Conservation (phyloP, 1,284 basidiomycete genomes). For the Hypsizygus ulmarius region DNA sequence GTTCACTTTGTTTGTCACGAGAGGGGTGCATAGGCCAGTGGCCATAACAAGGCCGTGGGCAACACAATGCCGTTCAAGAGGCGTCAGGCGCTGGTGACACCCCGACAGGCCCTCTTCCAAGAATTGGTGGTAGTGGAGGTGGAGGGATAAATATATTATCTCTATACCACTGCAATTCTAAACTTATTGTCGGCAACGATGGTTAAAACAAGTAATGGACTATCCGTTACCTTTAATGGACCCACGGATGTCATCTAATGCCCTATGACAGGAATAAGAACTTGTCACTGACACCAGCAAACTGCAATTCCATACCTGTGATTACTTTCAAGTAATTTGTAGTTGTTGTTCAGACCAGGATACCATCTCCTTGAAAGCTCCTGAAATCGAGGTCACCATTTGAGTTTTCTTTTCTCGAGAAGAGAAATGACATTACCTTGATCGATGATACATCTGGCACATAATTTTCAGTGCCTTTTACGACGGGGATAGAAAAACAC, state of each 20-base stretch:
- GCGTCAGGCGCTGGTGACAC: too few relatives aligned
- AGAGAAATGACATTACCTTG: conserved; percentile 48
- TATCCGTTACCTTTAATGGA: conserved; percentile 63
- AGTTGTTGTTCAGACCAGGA: conserved; percentile 34
- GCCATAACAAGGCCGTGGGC: too few relatives aligned
- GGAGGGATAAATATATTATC: conserved; percentile 50
- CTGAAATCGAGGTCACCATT: conserved; percentile 33
- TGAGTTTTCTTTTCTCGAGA: not conserved
- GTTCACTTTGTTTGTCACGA: too few relatives aligned
- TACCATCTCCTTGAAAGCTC: conserved; percentile 78
- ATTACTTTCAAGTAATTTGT: conserved; percentile 33
- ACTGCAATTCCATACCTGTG: conserved; percentile 44
- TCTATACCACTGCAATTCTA: conserved; percentile 63
- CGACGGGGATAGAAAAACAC: conserved; percentile 25
- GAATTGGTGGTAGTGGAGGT: conserved; percentile 12
- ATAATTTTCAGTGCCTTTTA: conserved; percentile 3
- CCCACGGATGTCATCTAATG: conserved; percentile 71
- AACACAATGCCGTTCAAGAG: too few relatives aligned
- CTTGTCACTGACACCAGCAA: not conserved
- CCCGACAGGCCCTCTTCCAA: not conserved
- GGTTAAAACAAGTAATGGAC: not conserved
- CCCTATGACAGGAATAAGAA: conserved; percentile 40
- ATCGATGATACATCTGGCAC: conserved; percentile 73
- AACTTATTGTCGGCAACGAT: conserved; percentile 1
- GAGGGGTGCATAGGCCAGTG: too few relatives aligned